Conservation (phyloP, 768 basidiomycete species). For the Tylopilus balloui region DNA sequence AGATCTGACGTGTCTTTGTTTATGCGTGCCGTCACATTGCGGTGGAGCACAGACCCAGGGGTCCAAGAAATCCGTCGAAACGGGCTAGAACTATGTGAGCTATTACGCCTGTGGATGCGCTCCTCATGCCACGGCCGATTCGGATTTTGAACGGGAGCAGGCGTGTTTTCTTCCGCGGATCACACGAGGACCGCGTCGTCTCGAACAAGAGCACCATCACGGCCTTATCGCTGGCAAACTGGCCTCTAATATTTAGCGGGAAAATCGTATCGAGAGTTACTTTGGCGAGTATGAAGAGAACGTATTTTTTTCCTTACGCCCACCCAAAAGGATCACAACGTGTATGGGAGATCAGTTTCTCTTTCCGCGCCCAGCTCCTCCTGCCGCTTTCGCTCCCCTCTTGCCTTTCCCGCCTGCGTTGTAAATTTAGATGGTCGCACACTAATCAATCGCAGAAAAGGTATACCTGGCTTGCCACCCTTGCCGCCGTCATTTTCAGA, state of each 20-base stretch:
- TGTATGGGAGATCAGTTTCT: background rate
- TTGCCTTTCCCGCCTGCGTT: background rate
- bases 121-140: background rate
- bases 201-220: constrained; percentile 2
- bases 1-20: constrained; percentile 9
- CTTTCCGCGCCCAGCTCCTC: background rate
- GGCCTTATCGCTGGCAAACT: constrained; percentile 8
- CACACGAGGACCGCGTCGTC: background rate
- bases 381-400: background rate
- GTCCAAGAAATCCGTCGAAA: background rate
- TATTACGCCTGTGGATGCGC: background rate
- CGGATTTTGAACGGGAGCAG: background rate
- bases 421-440: constrained; percentile 7
- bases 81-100: background rate
- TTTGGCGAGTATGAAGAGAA: constrained; percentile 1
- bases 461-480: constrained; percentile 13
- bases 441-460: background rate
- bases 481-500: constrained; percentile 22
- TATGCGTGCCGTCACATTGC: background rate
- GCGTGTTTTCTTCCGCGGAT: constrained; percentile 12
- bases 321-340: constrained; percentile 4
- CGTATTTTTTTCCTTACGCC: constrained; percentile 1
- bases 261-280: constrained; percentile 7
- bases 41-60: background rate
- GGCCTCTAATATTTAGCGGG: constrained; percentile 4